Conservation (phyloP, 192 early-diverging fungal species). For the Bifiguratus adelaidae region DNA sequence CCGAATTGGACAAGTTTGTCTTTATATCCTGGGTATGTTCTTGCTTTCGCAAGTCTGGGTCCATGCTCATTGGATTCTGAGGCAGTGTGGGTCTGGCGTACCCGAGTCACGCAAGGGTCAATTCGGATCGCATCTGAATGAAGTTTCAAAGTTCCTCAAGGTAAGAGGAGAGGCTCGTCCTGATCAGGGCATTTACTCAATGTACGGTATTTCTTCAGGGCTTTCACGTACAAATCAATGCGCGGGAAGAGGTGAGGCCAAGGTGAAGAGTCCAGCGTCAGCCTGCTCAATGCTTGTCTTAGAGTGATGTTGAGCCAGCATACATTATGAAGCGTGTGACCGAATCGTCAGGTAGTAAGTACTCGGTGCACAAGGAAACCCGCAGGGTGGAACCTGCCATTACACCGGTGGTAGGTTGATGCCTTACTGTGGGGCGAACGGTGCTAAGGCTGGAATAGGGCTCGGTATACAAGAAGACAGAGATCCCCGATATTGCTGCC, state of each 20-base stretch:
- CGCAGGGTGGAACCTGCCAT: constrained; percentile 20
- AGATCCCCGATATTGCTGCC: constrained; percentile 44
- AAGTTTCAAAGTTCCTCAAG: constrained; percentile 73
- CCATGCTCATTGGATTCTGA: not conserved
- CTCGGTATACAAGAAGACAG: constrained; percentile 47
- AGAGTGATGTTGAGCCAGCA: constrained; percentile 67
- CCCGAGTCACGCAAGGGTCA: constrained; percentile 84
- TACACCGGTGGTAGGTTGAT: constrained; percentile 26
- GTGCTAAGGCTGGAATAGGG: constrained; percentile 6
- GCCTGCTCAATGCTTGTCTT: too few species aligned
- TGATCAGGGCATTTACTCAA: too few species aligned
- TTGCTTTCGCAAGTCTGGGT: not conserved
- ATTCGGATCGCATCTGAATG: constrained; percentile 72
- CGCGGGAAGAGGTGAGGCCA: constrained; percentile 50
- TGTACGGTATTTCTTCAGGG: constrained; percentile 33
- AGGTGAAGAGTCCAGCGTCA: too few species aligned
- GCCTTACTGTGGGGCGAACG: not conserved
- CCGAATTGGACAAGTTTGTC: constrained; percentile 78
- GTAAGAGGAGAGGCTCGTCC: constrained; percentile 29
- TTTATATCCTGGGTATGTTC: constrained; percentile 79
- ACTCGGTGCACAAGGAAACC: constrained; percentile 63
- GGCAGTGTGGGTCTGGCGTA: constrained; percentile 88
- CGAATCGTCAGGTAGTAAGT: constrained; percentile 83
- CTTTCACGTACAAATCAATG: constrained; percentile 82
- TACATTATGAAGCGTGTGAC: constrained; percentile 79